phyloP scores from a whole-genome alignment of 306 rosid genomes.

The Notholithocarpus densiflorus region DNA sequence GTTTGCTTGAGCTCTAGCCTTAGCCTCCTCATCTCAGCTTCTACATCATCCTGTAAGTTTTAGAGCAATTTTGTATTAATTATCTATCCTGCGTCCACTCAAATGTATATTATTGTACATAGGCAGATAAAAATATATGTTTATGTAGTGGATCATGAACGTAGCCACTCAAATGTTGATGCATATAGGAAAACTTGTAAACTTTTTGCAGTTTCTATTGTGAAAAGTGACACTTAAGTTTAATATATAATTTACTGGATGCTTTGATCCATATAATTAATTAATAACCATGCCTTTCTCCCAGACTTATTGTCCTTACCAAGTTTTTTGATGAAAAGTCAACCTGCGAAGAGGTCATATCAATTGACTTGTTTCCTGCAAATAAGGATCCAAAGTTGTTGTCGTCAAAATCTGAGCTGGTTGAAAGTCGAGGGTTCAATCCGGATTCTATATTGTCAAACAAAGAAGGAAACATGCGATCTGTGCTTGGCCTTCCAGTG shows the following conservation, averaged over 20 bases:
- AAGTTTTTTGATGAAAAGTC: conserved; percentile 29
- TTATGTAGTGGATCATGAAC: not conserved
- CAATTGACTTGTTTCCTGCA: conserved; percentile 44
- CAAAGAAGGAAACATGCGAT: conserved; percentile 36
- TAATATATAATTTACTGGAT: too few relatives aligned
- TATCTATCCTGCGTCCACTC: not conserved
- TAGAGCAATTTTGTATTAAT: not conserved
- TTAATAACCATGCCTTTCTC: not conserved
- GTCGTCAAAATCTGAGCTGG: conserved; percentile 43
- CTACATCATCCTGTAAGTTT: conserved; percentile 62
- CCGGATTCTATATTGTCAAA: conserved; percentile 40
- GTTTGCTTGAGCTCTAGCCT: conserved; percentile 81
- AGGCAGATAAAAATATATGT: not conserved
- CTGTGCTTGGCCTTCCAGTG: conserved; percentile 54
- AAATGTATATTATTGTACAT: not conserved
- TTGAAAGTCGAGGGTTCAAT: conserved; percentile 34
- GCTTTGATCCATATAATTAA: too few relatives aligned
- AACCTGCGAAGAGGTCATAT: conserved; percentile 13
- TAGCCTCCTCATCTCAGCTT: conserved; percentile 85
- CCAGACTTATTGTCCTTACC: conserved; percentile 27
- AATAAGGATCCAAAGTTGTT: conserved; percentile 39
- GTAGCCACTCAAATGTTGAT: not conserved
- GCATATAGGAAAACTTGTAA: not conserved
- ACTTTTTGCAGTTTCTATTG: not conserved
- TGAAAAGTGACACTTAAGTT: not conserved